phyloP scores from a whole-genome alignment of 2,329 filamentous ascomycete species.

The Aureobasidium sp. region DNA sequence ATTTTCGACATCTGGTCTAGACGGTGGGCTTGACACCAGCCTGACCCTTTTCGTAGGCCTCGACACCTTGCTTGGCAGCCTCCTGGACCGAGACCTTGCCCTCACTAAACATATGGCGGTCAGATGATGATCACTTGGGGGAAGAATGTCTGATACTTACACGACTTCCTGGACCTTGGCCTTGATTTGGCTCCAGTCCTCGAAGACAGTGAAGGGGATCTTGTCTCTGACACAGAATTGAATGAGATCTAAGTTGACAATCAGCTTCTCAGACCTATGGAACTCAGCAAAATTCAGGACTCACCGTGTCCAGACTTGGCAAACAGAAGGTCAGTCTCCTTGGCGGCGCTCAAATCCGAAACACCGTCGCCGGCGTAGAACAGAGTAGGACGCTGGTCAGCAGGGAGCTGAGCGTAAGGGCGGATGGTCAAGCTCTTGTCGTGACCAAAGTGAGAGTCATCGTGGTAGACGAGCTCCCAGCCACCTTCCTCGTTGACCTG shows the following conservation, averaged over 20 bases:
- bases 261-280: conserved; percentile 15
- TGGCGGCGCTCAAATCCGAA: conserved; percentile 83
- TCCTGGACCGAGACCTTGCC: conserved; percentile 65
- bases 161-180: conserved; percentile 68
- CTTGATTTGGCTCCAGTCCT: conserved; percentile 75
- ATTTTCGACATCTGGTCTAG: neutral
- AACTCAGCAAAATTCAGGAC: conserved; percentile 20
- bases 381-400: conserved; percentile 64
- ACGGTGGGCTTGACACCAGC: conserved; percentile 28
- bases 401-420: conserved; percentile 70
- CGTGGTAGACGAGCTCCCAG: conserved; percentile 84
- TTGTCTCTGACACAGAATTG: conserved; percentile 77
- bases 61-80: conserved; percentile 52
- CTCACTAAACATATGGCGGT: conserved; percentile 35
- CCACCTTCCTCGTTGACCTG: conserved; percentile 70
- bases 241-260: conserved; percentile 60
- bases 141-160: conserved; percentile 22
- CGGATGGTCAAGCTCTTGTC: conserved; percentile 91
- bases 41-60: conserved; percentile 40
- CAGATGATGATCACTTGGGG: neutral
- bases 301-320: conserved; percentile 82
- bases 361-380: conserved; percentile 96
- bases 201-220: conserved; percentile 81
- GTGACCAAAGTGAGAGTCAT: conserved; percentile 87
- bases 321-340: conserved; percentile 88